phyloP scores from a whole-genome alignment of 2,329 filamentous ascomycete genomes.

The Diaporthe citriasiana region DNA sequence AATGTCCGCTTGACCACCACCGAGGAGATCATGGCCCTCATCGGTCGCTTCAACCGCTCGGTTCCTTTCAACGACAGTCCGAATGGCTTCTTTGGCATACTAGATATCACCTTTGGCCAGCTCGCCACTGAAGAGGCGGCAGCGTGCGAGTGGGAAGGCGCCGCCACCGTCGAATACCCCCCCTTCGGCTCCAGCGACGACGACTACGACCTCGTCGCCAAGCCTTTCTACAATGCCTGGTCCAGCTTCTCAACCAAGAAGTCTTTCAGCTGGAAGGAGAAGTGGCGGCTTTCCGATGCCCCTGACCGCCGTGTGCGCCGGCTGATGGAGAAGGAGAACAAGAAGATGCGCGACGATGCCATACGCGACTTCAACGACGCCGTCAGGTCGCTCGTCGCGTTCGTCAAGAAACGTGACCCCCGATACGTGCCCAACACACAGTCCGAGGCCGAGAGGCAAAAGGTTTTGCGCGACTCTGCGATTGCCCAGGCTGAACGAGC shows the following conservation, averaged over 20 bases:
- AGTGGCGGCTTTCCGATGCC: slow-evolving; percentile 85
- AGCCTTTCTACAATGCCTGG: slow-evolving; percentile 87
- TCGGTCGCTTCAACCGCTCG: slow-evolving; percentile 83
- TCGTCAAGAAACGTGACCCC: slow-evolving; percentile 92
- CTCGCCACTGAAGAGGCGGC: slow-evolving; percentile 84
- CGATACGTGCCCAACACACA: slow-evolving; percentile 84
- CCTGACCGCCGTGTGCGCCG: slow-evolving; percentile 87
- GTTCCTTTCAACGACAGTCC: slow-evolving; percentile 86
- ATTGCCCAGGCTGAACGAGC: slow-evolving; percentile 88
- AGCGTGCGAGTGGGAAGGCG: slow-evolving; percentile 77
- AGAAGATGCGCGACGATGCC: slow-evolving; percentile 83
- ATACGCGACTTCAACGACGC: slow-evolving; percentile 93
- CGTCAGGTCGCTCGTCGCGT: slow-evolving; percentile 86
- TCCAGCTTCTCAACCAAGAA: slow-evolving; percentile 86
- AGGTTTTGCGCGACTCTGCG: slow-evolving; percentile 81
- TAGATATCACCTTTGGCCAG: slow-evolving; percentile 82
- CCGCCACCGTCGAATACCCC: slow-evolving; percentile 77
- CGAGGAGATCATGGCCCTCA: slow-evolving; percentile 82
- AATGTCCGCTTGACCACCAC: slow-evolving; percentile 82
- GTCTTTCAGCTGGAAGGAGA: slow-evolving; percentile 90
- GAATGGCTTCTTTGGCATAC: slow-evolving; percentile 86
- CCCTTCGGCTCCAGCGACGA: slow-evolving; percentile 85
- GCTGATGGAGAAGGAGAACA: slow-evolving; percentile 96
- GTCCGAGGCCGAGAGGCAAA: slow-evolving; percentile 84
- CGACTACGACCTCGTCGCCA: slow-evolving; percentile 81